phyloP scores from a whole-genome alignment of 139 green algal genomes.

The Eudorina sp. region DNA sequence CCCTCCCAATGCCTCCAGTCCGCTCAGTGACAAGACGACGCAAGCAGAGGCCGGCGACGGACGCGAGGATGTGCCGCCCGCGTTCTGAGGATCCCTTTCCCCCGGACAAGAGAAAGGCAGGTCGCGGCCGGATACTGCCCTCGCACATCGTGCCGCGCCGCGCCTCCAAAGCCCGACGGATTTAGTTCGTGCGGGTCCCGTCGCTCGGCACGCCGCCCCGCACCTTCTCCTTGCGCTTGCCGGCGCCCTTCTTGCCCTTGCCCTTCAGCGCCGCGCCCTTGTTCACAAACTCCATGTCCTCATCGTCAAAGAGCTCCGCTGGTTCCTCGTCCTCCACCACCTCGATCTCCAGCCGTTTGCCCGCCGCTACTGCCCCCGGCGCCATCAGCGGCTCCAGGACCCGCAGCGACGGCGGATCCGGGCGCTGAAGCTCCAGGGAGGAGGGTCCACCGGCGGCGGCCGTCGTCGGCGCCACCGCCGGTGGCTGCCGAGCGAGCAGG shows the following conservation, averaged over 20 bases:
- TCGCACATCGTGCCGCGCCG: too few relatives aligned
- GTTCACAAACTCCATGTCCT: conserved; percentile 55
- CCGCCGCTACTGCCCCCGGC: not conserved
- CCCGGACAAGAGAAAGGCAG: too few relatives aligned
- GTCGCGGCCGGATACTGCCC: too few relatives aligned
- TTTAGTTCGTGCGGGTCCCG: too few relatives aligned
- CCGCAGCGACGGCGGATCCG: conserved; percentile 54
- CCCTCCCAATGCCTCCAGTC: too few relatives aligned
- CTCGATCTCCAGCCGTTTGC: conserved; percentile 14
- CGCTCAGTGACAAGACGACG: too few relatives aligned
- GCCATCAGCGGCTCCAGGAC: conserved; percentile 59
- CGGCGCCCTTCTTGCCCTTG: conserved; percentile 47
- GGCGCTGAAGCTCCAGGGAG: not conserved
- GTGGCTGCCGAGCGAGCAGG: not conserved
- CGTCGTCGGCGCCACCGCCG: conserved; percentile 8
- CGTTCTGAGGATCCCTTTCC: too few relatives aligned
- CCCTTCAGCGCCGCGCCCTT: conserved; percentile 41
- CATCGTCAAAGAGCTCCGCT: conserved; percentile 42
- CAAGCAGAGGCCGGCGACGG: too few relatives aligned
- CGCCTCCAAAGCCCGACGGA: too few relatives aligned
- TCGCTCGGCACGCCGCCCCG: not conserved
- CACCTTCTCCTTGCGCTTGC: conserved; percentile 46
- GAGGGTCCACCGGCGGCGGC: not conserved
- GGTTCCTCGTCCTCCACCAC: conserved; percentile 52
- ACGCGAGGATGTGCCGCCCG: too few relatives aligned